Conservation (phyloP, 2,329 filamentous ascomycete genomes). For the Neocucurbitaria cava region DNA sequence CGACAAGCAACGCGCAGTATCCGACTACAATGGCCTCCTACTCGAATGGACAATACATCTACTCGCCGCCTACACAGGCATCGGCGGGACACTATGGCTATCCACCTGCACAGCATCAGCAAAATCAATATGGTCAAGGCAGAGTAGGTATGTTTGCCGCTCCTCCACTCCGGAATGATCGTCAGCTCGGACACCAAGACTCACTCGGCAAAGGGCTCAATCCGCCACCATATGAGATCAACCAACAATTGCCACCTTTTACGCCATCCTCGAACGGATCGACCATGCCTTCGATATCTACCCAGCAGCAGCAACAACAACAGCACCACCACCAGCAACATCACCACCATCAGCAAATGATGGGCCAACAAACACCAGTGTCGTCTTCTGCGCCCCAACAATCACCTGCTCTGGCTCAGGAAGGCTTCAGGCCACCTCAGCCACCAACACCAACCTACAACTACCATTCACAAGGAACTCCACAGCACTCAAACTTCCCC, state of each 20-base stretch:
- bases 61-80: constrained; percentile 63
- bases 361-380: constrained; percentile 53
- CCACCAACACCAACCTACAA: constrained; percentile 71
- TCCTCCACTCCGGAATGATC: constrained; percentile 59
- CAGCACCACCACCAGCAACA: constrained; percentile 46
- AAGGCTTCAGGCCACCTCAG: constrained; percentile 65
- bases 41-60: constrained; percentile 69
- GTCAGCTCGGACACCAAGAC: constrained; percentile 60
- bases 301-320: constrained; percentile 29
- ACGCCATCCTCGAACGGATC: constrained; percentile 62
- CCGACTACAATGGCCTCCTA: constrained; percentile 64
- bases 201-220: constrained; percentile 71
- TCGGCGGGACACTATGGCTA: constrained; percentile 62
- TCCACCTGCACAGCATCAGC: constrained; percentile 47
- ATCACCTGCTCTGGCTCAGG: constrained; percentile 65
- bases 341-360: constrained; percentile 52
- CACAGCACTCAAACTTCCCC: constrained; percentile 56
- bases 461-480: constrained; percentile 61
- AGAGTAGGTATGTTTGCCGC: constrained; percentile 60
- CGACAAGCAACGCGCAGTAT: constrained; percentile 63
- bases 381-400: constrained; percentile 48
- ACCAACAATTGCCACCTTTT: constrained; percentile 66
- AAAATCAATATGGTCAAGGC: constrained; percentile 42
- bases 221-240: constrained; percentile 71
- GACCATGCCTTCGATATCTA: constrained; percentile 54